These are phyloP conservation scores for Phanerochaete sordida DNA, from an alignment of 768 basidiomycete genomes.

Conservation along the genomic window DNA sequence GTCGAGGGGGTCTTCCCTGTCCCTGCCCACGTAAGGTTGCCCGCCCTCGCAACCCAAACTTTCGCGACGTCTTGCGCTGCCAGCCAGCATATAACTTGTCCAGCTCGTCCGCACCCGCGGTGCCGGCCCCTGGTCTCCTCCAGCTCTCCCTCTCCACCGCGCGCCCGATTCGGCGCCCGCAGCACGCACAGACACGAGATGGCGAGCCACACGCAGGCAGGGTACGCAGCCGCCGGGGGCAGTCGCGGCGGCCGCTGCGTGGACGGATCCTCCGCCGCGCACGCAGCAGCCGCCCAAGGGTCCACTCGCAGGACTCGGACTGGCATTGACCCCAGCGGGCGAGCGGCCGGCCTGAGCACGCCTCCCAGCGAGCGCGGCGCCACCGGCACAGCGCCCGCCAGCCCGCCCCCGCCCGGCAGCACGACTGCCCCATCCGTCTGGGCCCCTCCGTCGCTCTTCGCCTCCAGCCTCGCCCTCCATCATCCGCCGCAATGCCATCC, in stretches of 20 bases:
- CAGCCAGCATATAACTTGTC: not conserved
- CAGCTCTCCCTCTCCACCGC: not conserved
- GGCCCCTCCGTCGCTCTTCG: constrained; percentile 10
- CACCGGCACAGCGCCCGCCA: constrained; percentile 9
- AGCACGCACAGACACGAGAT: not conserved
- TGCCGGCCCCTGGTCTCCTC: not conserved
- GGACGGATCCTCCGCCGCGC: not conserved
- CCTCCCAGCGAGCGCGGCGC: constrained; percentile 1
- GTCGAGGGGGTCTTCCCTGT: not conserved
- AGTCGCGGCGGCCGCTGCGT: not conserved
- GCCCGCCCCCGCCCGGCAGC: constrained; percentile 13
- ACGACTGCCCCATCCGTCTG: constrained; percentile 14
- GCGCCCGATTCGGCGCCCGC: not conserved
- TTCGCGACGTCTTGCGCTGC: not conserved
- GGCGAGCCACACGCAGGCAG: not conserved
- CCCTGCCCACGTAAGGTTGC: not conserved
- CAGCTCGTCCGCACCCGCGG: not conserved
- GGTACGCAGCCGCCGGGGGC: not conserved
- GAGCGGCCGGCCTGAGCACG: too few species aligned
- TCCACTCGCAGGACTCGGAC: too few species aligned
- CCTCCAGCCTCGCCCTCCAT: constrained; percentile 3
- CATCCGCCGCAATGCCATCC: constrained; percentile 4
- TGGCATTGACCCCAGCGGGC: too few species aligned
- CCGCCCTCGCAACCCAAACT: not conserved
- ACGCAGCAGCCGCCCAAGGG: not conserved